These are phyloP conservation scores for Drechslerella coelobrocha DNA, from an alignment of 2,329 filamentous ascomycete genomes.

Conservation along the genomic window DNA sequence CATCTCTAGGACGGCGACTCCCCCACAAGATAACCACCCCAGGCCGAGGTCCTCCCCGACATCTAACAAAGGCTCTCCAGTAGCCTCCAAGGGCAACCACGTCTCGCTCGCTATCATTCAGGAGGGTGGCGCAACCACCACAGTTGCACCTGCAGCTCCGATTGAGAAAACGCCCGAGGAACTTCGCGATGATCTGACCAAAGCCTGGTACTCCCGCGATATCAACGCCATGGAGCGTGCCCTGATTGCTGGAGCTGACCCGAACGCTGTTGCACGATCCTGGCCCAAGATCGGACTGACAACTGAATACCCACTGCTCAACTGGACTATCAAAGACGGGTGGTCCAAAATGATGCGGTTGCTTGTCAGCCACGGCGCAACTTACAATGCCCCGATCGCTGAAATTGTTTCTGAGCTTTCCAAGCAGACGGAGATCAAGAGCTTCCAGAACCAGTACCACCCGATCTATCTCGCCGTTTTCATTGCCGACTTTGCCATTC, in stretches of 20 bases:
- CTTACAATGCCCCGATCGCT: slow-evolving; percentile 29
- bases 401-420: slow-evolving; percentile 31
- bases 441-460: slow-evolving; percentile 50
- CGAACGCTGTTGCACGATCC: slow-evolving; percentile 44
- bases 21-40: slow-evolving; percentile 31
- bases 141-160: slow-evolving; percentile 11
- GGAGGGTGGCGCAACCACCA: slow-evolving; percentile 20
- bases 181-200: slow-evolving; percentile 39
- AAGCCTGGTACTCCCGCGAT: slow-evolving; percentile 48
- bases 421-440: slow-evolving; percentile 45
- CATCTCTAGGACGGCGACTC: slow-evolving; percentile 38
- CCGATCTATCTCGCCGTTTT: slow-evolving; percentile 49
- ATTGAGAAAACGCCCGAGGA: slow-evolving; percentile 28
- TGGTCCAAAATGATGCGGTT: slow-evolving; percentile 50
- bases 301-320: slow-evolving; percentile 48
- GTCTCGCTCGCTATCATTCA: slow-evolving; percentile 40
- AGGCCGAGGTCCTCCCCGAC: background rate
- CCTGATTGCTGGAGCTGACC: slow-evolving; percentile 39
- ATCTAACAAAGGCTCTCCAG: slow-evolving; percentile 23
- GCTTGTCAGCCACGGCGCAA: slow-evolving; percentile 37
- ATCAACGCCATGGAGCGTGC: slow-evolving; percentile 50
- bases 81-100: slow-evolving; percentile 10
- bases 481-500: slow-evolving; percentile 47
- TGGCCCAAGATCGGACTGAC: slow-evolving; percentile 48
- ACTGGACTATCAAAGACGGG: slow-evolving; percentile 50